Evolutionary conservation across 176 grass and related monocot genomes (phyloP), one percentile per base, ranked within the genome.

Genomic region (Guadua angustifolia): DNA sequence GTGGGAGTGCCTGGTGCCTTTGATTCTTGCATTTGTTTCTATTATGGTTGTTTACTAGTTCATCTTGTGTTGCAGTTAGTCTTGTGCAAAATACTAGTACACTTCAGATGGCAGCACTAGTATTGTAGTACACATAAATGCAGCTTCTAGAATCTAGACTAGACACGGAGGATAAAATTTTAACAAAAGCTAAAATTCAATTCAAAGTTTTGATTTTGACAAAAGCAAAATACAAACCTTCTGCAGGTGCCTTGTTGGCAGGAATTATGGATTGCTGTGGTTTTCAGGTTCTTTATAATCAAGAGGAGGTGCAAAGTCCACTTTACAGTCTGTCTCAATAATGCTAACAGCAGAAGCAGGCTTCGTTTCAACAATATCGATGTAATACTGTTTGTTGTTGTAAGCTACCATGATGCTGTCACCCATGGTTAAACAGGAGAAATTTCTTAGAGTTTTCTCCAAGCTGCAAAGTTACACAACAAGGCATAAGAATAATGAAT

Each of bases 291-390:
- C 93, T 85, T 90, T 92, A 26, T 93, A 95, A 77, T 98, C 93
- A 21, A 98, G 95, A 22, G 95, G 93, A 82, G 91, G 93, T 80
- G 93, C 93, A 85, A 98, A 98, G 56, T 98, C 95, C 47, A 93
- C 95, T 71, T 98, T 93, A 74, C 93, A 98, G 78, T 98, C 95
- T 16, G 89, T 98, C 76, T 95, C 95, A 35, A 95, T 95, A 69
- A 98, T 93, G 74, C 91, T 90, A 87, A 95, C 86, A 18, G 93
- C 89, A 89, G 88, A 76, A 80, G 91, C 87, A 61, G 93, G 93
- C 88, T 93, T 98, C 26, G 93, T 86, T 88, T 98, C 95, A 77
- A 95, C 64, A 66, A 95, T 98, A 85, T 98, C 87, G 26, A 98
- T 95, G 49, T 95, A 95, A 70, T 98, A 98, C 24, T 89, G 88